Conservation (phyloP, 140 eudicot genomes). For the Cichorium intybus region DNA sequence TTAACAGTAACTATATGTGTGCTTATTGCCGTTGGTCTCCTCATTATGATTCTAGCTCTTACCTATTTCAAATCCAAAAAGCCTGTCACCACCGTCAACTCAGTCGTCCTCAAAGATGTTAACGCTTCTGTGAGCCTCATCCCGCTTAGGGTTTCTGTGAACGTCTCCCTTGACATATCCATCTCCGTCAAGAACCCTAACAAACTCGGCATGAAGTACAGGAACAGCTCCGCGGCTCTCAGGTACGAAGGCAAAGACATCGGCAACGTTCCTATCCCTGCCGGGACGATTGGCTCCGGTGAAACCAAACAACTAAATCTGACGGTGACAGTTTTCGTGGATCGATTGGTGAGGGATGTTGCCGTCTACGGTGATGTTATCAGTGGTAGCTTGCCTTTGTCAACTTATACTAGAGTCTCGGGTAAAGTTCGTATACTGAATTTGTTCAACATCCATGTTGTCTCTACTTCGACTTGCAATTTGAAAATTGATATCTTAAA, state of each 20-base stretch:
- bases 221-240: conserved; percentile 38
- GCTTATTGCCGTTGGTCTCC: conserved; percentile 23
- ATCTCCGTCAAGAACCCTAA: conserved; percentile 67
- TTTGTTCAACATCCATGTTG: conserved; percentile 54
- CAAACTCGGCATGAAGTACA: conserved; percentile 52
- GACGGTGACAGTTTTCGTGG: conserved; percentile 64
- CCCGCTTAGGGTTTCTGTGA: conserved; percentile 41
- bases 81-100: conserved; percentile 60
- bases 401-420: conserved; percentile 39
- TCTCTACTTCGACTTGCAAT: conserved; percentile 57
- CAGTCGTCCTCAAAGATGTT: conserved; percentile 40
- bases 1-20: conserved; percentile 10
- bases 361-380: conserved; percentile 44
- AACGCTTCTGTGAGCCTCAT: conserved; percentile 48
- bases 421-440: conserved; percentile 49
- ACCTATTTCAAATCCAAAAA: conserved; percentile 69
- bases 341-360: conserved; percentile 51
- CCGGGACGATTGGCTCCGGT: conserved; percentile 48
- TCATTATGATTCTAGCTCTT: conserved; percentile 51
- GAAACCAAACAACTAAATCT: conserved; percentile 41
- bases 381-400: conserved; percentile 53
- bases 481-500: conserved; percentile 26
- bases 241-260: conserved; percentile 47
- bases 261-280: conserved; percentile 66
- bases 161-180: conserved; percentile 43